Evolutionary conservation across 1,284 basidiomycete species (phyloP).

Genomic region (Apiotrichum siamense): DNA sequence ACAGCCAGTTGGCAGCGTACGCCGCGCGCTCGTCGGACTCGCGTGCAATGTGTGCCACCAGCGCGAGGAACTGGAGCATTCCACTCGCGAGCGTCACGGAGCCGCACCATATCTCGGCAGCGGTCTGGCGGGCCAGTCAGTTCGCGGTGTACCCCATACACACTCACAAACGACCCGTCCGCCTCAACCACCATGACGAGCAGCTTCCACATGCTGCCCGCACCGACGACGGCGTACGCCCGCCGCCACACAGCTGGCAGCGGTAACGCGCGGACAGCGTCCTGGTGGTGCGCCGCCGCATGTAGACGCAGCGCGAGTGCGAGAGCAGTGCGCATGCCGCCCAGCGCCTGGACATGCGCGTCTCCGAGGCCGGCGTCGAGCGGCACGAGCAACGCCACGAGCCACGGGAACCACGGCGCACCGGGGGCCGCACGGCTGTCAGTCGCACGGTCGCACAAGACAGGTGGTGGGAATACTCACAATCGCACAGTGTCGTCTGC

Average conservation of each 20-base stretch:
- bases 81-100: background rate
- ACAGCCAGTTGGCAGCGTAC: background rate
- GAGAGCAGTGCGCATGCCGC: background rate
- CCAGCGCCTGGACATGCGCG: background rate
- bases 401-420: conserved; percentile 2
- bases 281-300: background rate
- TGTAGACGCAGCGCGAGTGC: background rate
- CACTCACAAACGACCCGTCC: background rate
- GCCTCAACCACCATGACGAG: background rate
- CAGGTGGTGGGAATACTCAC: too few species aligned
- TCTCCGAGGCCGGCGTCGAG: background rate
- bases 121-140: background rate
- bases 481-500: background rate
- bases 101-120: conserved; percentile 3
- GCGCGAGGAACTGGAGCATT: background rate
- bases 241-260: background rate
- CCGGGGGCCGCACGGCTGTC: too few species aligned
- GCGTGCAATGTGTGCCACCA: background rate
- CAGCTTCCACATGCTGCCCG: background rate
- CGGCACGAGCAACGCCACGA: background rate
- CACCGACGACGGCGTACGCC: background rate
- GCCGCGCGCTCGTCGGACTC: background rate
- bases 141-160: background rate
- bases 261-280: background rate
- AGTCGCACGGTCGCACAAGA: too few species aligned